Conservation (phyloP, 805 yeast genomes). For the Barnettozyma botsteinii region DNA sequence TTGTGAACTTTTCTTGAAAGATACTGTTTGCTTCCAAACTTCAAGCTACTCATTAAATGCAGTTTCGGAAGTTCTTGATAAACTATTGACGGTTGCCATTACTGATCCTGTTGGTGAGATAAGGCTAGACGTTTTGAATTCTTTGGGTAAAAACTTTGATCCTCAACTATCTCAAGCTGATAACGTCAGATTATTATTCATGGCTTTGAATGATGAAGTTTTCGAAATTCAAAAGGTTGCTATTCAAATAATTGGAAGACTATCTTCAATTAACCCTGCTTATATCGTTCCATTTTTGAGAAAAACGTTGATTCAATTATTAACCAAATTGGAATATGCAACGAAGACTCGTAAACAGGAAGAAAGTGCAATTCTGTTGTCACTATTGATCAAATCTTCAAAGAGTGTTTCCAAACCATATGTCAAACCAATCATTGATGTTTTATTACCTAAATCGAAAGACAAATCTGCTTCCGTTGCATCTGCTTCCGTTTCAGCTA, state of each 20-base stretch:
- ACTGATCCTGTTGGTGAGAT: conserved; percentile 88
- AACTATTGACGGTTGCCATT: conserved; percentile 73
- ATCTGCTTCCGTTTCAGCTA: conserved; percentile 74
- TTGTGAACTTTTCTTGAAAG: conserved; percentile 66
- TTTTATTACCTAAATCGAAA: conserved; percentile 66
- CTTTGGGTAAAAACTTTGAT: conserved; percentile 73
- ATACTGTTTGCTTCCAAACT: conserved; percentile 78
- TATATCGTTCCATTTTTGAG: conserved; percentile 90
- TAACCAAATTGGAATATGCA: conserved; percentile 82
- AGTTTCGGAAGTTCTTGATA: conserved; percentile 79
- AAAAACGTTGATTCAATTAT: conserved; percentile 75
- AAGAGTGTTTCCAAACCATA: conserved; percentile 84
- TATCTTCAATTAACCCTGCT: conserved; percentile 87
- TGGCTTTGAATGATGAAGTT: conserved; percentile 86
- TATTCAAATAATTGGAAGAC: conserved; percentile 72
- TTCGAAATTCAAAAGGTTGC: conserved; percentile 79
- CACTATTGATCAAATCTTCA: conserved; percentile 71
- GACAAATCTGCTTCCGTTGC: conserved; percentile 78
- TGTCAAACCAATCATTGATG: conserved; percentile 84
- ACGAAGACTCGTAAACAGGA: conserved; percentile 72
- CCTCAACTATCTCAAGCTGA: conserved; percentile 93
- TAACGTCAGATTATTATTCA: conserved; percentile 75
- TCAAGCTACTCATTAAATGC: conserved; percentile 77
- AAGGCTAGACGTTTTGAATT: conserved; percentile 67
- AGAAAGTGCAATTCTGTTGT: conserved; percentile 73